Evolutionary conservation across 768 basidiomycete species (phyloP).

Genomic region (Floccularia luteovirens): DNA sequence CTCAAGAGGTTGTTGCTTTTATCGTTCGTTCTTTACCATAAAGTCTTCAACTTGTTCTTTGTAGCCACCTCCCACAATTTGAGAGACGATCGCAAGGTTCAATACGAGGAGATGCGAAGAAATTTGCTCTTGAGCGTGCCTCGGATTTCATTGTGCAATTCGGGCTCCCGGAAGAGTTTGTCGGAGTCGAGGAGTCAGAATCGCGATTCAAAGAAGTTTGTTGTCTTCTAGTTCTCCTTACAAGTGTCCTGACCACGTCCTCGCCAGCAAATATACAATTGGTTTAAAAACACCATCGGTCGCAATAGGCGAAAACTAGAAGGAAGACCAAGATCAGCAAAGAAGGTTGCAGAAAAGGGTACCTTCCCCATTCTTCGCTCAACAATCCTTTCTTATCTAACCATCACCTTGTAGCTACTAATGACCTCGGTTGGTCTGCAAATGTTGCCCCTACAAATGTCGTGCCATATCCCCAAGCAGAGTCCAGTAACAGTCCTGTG

Average conservation of each 20-base stretch:
- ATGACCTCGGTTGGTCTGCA: conserved; percentile 23
- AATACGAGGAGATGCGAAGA: conserved; percentile 62
- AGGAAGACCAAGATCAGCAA: conserved; percentile 43
- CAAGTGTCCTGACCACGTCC: conserved; percentile 8
- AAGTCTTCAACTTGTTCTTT: conserved; percentile 5
- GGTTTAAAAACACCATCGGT: conserved; percentile 68
- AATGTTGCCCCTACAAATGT: conserved; percentile 24
- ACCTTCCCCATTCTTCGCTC: conserved; percentile 4
- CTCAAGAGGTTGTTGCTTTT: conserved; percentile 33
- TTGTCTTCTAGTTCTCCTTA: conserved; percentile 5
- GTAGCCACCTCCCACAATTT: conserved; percentile 44
- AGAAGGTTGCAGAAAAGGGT: conserved; percentile 47
- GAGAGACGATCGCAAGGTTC: conserved; percentile 52
- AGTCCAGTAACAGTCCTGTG: conserved; percentile 26
- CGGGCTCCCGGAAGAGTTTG: conserved; percentile 48
- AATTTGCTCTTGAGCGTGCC: conserved; percentile 57
- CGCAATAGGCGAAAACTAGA: conserved; percentile 51
- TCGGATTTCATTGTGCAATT: conserved; percentile 53
- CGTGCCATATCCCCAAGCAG: conserved; percentile 30
- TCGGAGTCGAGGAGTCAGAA: conserved; percentile 49
- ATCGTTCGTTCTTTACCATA: not conserved
- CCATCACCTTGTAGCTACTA: conserved; percentile 10
- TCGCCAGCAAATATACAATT: conserved; percentile 62
- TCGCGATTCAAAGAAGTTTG: conserved; percentile 54
- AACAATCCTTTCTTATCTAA: conserved; percentile 3